These are phyloP conservation scores for Boletellus emodensis DNA, from an alignment of 768 basidiomycete species.

Conservation along the genomic window DNA sequence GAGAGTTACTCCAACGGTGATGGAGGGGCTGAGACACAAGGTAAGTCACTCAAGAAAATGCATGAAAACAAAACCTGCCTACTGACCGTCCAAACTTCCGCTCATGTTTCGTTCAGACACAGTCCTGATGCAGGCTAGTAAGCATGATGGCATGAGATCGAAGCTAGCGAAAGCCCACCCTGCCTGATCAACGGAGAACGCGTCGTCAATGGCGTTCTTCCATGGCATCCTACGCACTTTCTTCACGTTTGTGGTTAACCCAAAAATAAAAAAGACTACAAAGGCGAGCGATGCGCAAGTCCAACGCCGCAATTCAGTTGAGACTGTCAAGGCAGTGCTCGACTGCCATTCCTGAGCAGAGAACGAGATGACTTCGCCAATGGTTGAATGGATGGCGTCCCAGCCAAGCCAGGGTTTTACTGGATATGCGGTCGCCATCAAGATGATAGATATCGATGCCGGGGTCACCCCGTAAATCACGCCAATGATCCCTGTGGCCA, in stretches of 20 bases:
- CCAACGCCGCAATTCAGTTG: constrained; percentile 18
- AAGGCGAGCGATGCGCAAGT: constrained; percentile 10
- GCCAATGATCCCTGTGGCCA: constrained; percentile 9
- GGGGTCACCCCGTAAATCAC: constrained; percentile 10
- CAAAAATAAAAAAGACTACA: constrained; percentile 16
- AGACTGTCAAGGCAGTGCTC: background rate
- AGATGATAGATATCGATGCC: constrained; percentile 8
- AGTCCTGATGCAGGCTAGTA: background rate
- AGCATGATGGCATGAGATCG: background rate
- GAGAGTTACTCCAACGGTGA: background rate
- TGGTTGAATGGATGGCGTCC: constrained; percentile 15
- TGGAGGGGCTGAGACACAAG: background rate
- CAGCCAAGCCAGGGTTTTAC: constrained; percentile 20
- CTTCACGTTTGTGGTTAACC: constrained; percentile 13
- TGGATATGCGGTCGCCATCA: constrained; percentile 5
- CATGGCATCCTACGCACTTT: constrained; percentile 10
- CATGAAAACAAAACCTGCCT: background rate
- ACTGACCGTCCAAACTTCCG: background rate
- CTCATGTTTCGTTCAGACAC: background rate
- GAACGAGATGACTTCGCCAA: constrained; percentile 3
- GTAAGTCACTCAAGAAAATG: background rate
- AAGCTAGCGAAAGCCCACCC: background rate
- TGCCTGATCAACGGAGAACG: background rate
- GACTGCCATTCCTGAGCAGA: constrained; percentile 10
- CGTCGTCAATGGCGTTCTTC: background rate